phyloP scores from a whole-genome alignment of 331 rosid species.

The Stylosanthes scabra region DNA sequence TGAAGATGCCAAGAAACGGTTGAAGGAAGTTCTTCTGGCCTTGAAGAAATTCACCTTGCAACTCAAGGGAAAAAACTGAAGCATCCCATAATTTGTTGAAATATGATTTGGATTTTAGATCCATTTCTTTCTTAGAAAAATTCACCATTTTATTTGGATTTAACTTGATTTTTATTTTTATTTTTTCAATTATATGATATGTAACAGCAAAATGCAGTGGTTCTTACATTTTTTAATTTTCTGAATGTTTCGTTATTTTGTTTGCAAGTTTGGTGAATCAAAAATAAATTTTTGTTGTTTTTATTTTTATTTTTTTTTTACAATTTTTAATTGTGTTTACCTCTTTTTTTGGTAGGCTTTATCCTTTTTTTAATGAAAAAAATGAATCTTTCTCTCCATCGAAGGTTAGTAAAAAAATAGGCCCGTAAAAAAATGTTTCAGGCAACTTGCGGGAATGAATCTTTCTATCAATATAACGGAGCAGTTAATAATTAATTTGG shows the following conservation, averaged over 20 bases:
- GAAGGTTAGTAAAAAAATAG: too few species aligned
- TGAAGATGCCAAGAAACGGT: slow-evolving; percentile 32
- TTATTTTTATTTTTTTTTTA: too few species aligned
- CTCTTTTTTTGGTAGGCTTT: too few species aligned
- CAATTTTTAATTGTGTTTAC: too few species aligned
- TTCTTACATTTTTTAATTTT: not conserved
- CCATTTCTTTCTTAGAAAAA: not conserved
- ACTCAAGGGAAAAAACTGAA: slow-evolving; percentile 36
- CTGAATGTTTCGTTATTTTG: not conserved
- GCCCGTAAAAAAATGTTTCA: too few species aligned
- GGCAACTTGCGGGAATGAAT: too few species aligned
- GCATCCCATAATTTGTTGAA: not conserved
- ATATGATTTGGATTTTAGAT: slow-evolving; percentile 1
- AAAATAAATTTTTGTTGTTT: too few species aligned
- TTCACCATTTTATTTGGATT: not conserved
- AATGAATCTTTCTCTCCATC: too few species aligned
- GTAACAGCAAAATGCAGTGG: not conserved
- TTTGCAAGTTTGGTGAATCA: not conserved
- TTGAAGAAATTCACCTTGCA: slow-evolving; percentile 34
- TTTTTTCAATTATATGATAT: not conserved
- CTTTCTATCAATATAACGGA: too few species aligned
- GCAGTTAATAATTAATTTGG: too few species aligned
- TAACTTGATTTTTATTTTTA: not conserved
- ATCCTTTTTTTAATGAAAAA: too few species aligned
- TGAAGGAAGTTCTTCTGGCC: slow-evolving; percentile 36